Percentiles rank a stretch among this genome's conserved stretches.
phyloP scores from a whole-genome alignment of 2,329 filamentous ascomycete genomes.

The Penicillium sp. region DNA sequence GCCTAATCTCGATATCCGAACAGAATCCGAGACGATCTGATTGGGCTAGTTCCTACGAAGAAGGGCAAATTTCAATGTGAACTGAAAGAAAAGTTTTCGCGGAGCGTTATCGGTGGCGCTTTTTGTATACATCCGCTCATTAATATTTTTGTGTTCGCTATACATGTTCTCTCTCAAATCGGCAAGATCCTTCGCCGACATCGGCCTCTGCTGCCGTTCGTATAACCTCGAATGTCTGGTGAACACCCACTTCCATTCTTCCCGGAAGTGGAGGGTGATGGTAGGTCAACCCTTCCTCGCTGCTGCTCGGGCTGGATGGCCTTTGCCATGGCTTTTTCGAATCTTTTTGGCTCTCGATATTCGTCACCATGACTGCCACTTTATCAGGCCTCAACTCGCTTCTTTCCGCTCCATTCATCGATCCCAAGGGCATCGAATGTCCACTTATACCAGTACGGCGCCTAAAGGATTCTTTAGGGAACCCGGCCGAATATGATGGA shows the following conservation, averaged over 20 bases:
- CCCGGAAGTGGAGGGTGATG: constrained; percentile 15
- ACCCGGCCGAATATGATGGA: constrained; percentile 23
- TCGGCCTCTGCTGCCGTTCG: constrained; percentile 19
- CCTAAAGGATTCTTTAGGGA: constrained; percentile 22
- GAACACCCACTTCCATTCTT: constrained; percentile 33
- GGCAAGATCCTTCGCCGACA: neutral
- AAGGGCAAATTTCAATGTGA: neutral
- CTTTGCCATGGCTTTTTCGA: constrained; percentile 20
- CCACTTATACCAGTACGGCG: constrained; percentile 20
- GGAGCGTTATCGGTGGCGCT: neutral
- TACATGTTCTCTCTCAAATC: neutral
- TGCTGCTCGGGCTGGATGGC: constrained; percentile 27
- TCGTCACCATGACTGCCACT: constrained; percentile 34
- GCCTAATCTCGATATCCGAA: no score
- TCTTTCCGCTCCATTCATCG: constrained; percentile 22
- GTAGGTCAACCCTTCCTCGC: constrained; percentile 33
- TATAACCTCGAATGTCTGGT: constrained; percentile 37
- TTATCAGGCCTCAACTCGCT: constrained; percentile 34
- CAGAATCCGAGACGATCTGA: no score
- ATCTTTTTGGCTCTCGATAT: constrained; percentile 29
- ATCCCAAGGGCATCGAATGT: constrained; percentile 29
- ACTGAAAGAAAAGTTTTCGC: neutral
- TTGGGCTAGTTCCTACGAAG: no score
- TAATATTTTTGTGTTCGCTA: neutral
- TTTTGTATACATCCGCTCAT: no score